Evolutionary conservation across 441 rosid genomes (phyloP).

Genomic region (Populus hybrid): DNA sequence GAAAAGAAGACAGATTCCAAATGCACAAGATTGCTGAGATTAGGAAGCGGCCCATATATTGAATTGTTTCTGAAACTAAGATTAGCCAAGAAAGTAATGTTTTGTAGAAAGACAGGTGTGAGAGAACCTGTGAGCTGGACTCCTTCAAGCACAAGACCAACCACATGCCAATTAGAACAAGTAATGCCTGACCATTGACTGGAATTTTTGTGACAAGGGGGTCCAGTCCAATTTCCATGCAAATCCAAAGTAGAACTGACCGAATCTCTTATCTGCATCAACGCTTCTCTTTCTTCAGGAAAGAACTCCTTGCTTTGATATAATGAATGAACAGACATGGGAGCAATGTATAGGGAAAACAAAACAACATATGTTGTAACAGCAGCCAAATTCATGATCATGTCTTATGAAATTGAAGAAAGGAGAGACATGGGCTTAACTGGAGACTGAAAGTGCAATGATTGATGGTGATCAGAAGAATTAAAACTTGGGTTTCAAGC

Average conservation of each 20-base stretch:
- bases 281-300: slow-evolving; percentile 33
- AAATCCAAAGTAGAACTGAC: slow-evolving; percentile 26
- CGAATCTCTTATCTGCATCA: slow-evolving; percentile 42
- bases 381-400: not conserved
- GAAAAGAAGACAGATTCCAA: slow-evolving; percentile 38
- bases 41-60: slow-evolving; percentile 38
- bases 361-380: not conserved
- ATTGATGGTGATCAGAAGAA: not conserved
- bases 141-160: slow-evolving; percentile 43
- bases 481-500: not conserved
- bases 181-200: slow-evolving; percentile 48
- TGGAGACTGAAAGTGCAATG: not conserved
- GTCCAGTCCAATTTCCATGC: slow-evolving; percentile 49
- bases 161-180: slow-evolving; percentile 45
- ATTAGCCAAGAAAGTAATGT: slow-evolving; percentile 39
- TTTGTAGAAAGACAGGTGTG: slow-evolving; percentile 33
- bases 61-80: slow-evolving; percentile 43
- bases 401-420: not conserved
- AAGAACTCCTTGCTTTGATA: slow-evolving; percentile 11
- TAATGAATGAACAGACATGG: not conserved
- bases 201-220: slow-evolving; percentile 34
- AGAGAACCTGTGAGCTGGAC: slow-evolving; percentile 42
- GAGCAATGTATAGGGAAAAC: not conserved
- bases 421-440: not conserved
- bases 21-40: slow-evolving; percentile 27